A percentile compares a stretch with the other conserved stretches of the same genome.
Conservation (phyloP, 768 basidiomycete genomes). For the Candolleomyces eurysporus region DNA sequence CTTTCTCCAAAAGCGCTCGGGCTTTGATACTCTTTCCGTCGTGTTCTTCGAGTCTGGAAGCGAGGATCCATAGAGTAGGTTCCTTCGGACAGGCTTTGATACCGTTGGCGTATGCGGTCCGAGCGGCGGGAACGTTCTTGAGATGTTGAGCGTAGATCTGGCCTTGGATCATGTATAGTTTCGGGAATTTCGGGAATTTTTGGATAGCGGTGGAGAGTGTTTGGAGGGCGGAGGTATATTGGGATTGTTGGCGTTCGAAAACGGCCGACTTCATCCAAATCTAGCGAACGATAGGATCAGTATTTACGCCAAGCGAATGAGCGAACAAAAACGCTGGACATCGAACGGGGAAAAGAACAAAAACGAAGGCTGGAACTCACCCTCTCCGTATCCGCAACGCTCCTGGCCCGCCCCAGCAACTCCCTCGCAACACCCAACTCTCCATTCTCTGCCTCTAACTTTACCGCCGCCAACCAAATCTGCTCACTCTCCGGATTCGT, state of each 20-base stretch:
- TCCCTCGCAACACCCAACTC: slow-evolving; percentile 85
- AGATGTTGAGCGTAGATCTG: slow-evolving; percentile 71
- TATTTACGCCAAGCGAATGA: background rate
- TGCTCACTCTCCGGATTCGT: slow-evolving; percentile 96
- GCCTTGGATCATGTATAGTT: slow-evolving; percentile 96
- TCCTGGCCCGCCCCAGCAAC: slow-evolving; percentile 83
- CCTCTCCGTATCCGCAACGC: slow-evolving; percentile 88
- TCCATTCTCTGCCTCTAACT: slow-evolving; percentile 94
- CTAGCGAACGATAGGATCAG: slow-evolving; percentile 35
- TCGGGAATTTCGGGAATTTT: slow-evolving; percentile 87
- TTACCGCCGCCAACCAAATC: slow-evolving; percentile 97
- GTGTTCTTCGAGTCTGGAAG: slow-evolving; percentile 85
- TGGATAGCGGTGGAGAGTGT: slow-evolving; percentile 71
- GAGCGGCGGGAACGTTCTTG: slow-evolving; percentile 61
- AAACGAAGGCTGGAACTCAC: slow-evolving; percentile 40
- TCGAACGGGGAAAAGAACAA: too few relatives aligned
- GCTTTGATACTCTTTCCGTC: slow-evolving; percentile 92
- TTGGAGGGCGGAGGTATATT: slow-evolving; percentile 67
- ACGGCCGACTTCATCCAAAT: slow-evolving; percentile 99
- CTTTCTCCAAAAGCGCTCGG: slow-evolving; percentile 87
- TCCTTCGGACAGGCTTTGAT: slow-evolving; percentile 86
- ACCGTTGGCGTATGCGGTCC: slow-evolving; percentile 80
- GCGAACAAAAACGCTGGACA: too few relatives aligned
- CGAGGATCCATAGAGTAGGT: slow-evolving; percentile 84
- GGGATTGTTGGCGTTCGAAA: slow-evolving; percentile 88